Percentiles rank a stretch among this genome's conserved stretches.
Conservation (phyloP, 306 rosid species). For the Pachyrhizus erosus region DNA sequence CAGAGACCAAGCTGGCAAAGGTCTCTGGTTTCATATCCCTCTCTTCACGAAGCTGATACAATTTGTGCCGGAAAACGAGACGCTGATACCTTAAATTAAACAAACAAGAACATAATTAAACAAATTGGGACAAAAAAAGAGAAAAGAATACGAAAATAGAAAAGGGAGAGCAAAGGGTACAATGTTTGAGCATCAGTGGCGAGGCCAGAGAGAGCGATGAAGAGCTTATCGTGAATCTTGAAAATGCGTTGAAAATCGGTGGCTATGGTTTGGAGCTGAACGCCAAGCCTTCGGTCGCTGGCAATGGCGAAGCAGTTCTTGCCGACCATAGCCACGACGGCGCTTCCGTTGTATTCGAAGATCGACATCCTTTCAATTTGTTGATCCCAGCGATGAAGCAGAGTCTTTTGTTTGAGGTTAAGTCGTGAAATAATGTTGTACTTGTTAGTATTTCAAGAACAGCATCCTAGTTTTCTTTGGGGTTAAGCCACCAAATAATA, state of each 20-base stretch:
- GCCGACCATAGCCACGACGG: slow-evolving; percentile 95
- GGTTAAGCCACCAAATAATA: slow-evolving; percentile 3
- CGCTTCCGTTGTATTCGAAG: slow-evolving; percentile 97
- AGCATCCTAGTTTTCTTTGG: slow-evolving; percentile 21
- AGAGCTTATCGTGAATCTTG: slow-evolving; percentile 76
- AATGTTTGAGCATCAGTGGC: slow-evolving; percentile 96
- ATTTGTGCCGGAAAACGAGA: slow-evolving; percentile 84
- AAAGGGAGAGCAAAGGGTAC: slow-evolving; percentile 14
- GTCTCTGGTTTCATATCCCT: slow-evolving; percentile 96
- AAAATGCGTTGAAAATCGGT: slow-evolving; percentile 92
- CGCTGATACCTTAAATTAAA: slow-evolving; percentile 64
- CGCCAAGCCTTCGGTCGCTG: slow-evolving; percentile 95
- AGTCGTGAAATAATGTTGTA: background rate
- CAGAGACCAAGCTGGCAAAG: slow-evolving; percentile 86
- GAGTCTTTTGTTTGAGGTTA: background rate
- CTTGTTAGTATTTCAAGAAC: background rate
- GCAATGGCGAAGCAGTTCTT: slow-evolving; percentile 98
- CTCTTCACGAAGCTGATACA: slow-evolving; percentile 91
- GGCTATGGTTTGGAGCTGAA: slow-evolving; percentile 95
- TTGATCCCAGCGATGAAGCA: background rate
- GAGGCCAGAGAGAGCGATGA: slow-evolving; percentile 91
- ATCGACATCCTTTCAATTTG: slow-evolving; percentile 57
- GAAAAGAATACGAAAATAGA: background rate
- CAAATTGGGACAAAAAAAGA: background rate
- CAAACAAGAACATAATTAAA: background rate